Evolutionary conservation across 176 grass and related monocot genomes (phyloP).

Genomic region (Pontederia paniculata): DNA sequence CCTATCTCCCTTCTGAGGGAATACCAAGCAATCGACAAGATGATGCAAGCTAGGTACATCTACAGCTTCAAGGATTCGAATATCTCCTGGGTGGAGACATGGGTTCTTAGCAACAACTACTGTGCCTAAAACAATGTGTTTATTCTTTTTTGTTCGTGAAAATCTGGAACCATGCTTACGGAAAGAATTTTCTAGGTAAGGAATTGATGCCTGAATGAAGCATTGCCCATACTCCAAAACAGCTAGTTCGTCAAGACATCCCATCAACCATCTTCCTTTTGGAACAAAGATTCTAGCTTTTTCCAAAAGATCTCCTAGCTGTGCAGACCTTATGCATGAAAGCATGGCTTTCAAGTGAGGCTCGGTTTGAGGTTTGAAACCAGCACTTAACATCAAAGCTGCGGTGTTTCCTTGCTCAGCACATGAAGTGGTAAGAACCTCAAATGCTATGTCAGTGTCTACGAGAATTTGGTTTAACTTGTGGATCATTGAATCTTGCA

Average conservation of each 20-base stretch:
- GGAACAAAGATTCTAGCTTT: slow-evolving; percentile 73
- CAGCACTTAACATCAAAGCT: slow-evolving; percentile 22
- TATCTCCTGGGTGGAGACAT: slow-evolving; percentile 79
- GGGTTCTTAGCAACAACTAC: slow-evolving; percentile 84
- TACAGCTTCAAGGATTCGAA: slow-evolving; percentile 61
- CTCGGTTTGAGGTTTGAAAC: slow-evolving; percentile 62
- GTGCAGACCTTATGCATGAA: slow-evolving; percentile 61
- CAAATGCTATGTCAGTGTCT: slow-evolving; percentile 40
- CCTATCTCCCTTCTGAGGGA: slow-evolving; percentile 81
- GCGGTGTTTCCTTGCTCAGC: too few relatives aligned
- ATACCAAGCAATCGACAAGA: slow-evolving; percentile 88
- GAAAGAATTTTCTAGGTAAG: neutral
- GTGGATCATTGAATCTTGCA: slow-evolving; percentile 42
- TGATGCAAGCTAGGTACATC: slow-evolving; percentile 58
- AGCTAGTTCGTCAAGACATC: slow-evolving; percentile 78
- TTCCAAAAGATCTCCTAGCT: slow-evolving; percentile 56
- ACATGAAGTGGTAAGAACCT: slow-evolving; percentile 56
- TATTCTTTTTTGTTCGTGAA: slow-evolving; percentile 12
- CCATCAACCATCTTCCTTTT: slow-evolving; percentile 71
- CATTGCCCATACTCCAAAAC: slow-evolving; percentile 59
- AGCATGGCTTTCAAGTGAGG: slow-evolving; percentile 81
- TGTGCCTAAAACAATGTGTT: slow-evolving; percentile 6
- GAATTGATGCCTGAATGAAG: slow-evolving; percentile 49
- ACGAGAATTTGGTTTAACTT: slow-evolving; percentile 55
- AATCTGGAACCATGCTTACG: slow-evolving; percentile 1